Evolutionary conservation across 495 filamentous ascomycete species (phyloP).

Genomic region (Diplogelasinospora grovesii): DNA sequence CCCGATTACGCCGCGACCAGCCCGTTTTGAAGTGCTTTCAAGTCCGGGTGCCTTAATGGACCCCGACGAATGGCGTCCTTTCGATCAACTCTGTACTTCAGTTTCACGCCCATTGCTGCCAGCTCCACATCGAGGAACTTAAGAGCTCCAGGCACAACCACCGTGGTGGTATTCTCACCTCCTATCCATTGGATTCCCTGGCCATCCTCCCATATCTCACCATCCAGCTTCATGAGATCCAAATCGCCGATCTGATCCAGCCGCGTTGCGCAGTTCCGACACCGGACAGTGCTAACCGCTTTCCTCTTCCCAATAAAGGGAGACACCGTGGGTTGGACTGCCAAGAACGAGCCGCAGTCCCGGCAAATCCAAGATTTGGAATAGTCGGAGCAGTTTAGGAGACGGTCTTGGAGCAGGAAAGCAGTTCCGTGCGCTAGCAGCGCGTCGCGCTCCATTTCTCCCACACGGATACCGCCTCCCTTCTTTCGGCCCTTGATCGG

Average conservation of each 20-base stretch:
- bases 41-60: slow-evolving; percentile 20
- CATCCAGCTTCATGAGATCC: slow-evolving; percentile 53
- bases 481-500: slow-evolving; percentile 93
- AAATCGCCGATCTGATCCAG: slow-evolving; percentile 48
- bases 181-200: slow-evolving; percentile 73
- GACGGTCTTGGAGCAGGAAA: slow-evolving; percentile 87
- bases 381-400: slow-evolving; percentile 95
- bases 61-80: slow-evolving; percentile 40
- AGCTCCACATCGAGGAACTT: slow-evolving; percentile 92
- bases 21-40: slow-evolving; percentile 11
- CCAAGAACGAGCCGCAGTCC: slow-evolving; percentile 79
- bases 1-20: slow-evolving; percentile 9
- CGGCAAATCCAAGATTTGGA: slow-evolving; percentile 81
- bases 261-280: slow-evolving; percentile 69
- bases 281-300: slow-evolving; percentile 57
- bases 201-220: slow-evolving; percentile 87
- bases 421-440: slow-evolving; percentile 91
- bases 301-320: slow-evolving; percentile 56
- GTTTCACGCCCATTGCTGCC: slow-evolving; percentile 55
- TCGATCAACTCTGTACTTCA: slow-evolving; percentile 66
- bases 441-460: slow-evolving; percentile 97
- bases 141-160: slow-evolving; percentile 87
- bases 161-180: slow-evolving; percentile 81
- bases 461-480: slow-evolving; percentile 96
- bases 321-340: slow-evolving; percentile 69